These are phyloP conservation scores for Pyropia yezoensis DNA, from an alignment of 23 red algal genomes.

Conservation along the genomic window DNA sequence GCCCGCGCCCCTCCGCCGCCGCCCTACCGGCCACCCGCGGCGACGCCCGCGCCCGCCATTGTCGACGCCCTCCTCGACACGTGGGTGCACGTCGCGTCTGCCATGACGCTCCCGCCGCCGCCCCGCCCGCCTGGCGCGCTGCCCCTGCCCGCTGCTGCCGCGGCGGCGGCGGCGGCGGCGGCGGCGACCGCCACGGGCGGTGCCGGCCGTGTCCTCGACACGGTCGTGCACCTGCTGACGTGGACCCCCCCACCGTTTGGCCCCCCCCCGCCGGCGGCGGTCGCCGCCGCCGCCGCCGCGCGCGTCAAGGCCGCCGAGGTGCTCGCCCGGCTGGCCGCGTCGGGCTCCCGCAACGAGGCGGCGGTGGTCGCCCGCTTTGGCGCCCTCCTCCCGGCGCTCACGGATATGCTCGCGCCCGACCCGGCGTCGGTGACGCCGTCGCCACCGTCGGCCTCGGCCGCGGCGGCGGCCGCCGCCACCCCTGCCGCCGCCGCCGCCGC, in stretches of 20 bases:
- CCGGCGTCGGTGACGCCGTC: background rate
- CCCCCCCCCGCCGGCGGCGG: conserved; percentile 8
- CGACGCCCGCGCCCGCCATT: conserved; percentile 23
- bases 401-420: conserved; percentile 54
- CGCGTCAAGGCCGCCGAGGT: conserved; percentile 82
- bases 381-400: conserved; percentile 55
- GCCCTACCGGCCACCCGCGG: background rate
- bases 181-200: conserved; percentile 13
- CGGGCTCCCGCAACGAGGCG: conserved; percentile 70
- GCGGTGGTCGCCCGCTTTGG: conserved; percentile 56
- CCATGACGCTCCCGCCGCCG: conserved; percentile 7
- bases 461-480: background rate
- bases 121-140: too few relatives aligned
- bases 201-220: conserved; percentile 30
- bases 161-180: background rate
- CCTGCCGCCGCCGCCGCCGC: too few relatives aligned
- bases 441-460: background rate
- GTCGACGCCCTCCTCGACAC: conserved; percentile 68
- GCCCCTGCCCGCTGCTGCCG: background rate
- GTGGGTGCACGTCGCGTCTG: conserved; percentile 71
- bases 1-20: too few relatives aligned
- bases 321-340: conserved; percentile 55
- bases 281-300: conserved; percentile 21
- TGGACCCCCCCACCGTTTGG: too few relatives aligned
- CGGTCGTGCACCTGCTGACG: conserved; percentile 53